Percentiles rank a stretch among this genome's conserved stretches.
Conservation (phyloP, 352 stramenopile genomes). For the Globisporangium radiosum region DNA sequence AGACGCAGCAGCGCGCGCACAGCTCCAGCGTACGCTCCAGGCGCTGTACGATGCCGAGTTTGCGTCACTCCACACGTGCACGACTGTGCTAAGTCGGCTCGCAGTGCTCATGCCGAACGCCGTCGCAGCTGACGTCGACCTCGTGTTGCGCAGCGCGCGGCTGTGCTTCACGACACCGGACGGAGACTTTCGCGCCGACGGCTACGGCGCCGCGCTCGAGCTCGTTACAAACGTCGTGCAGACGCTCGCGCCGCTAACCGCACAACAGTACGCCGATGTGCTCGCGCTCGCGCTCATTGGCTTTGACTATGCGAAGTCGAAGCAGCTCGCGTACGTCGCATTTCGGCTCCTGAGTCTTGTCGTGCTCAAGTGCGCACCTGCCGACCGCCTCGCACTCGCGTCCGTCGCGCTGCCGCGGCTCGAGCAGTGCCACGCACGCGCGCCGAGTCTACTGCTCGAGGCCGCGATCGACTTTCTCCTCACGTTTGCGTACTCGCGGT, state of each 20-base stretch:
- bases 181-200: constrained; percentile 60
- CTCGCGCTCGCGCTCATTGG: constrained; percentile 50
- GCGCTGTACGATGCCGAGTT: constrained; percentile 61
- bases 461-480: constrained; percentile 74
- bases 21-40: constrained; percentile 32
- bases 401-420: constrained; percentile 41
- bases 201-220: constrained; percentile 51
- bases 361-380: constrained; percentile 34
- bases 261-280: constrained; percentile 17
- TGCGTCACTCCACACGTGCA: constrained; percentile 43
- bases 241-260: constrained; percentile 13
- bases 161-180: constrained; percentile 54
- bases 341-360: constrained; percentile 65
- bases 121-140: constrained; percentile 28
- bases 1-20: constrained; percentile 20
- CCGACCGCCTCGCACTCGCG: constrained; percentile 42
- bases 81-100: constrained; percentile 52
- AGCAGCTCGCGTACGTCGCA: constrained; percentile 50
- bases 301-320: constrained; percentile 49
- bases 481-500: constrained; percentile 60
- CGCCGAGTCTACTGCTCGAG: constrained; percentile 49
- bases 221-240: constrained; percentile 49
- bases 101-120: constrained; percentile 35
- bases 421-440: constrained; percentile 27
- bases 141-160: constrained; percentile 29